These are phyloP conservation scores for Pleurotus tuber-regium DNA, from an alignment of 768 basidiomycete species.

Conservation along the genomic window DNA sequence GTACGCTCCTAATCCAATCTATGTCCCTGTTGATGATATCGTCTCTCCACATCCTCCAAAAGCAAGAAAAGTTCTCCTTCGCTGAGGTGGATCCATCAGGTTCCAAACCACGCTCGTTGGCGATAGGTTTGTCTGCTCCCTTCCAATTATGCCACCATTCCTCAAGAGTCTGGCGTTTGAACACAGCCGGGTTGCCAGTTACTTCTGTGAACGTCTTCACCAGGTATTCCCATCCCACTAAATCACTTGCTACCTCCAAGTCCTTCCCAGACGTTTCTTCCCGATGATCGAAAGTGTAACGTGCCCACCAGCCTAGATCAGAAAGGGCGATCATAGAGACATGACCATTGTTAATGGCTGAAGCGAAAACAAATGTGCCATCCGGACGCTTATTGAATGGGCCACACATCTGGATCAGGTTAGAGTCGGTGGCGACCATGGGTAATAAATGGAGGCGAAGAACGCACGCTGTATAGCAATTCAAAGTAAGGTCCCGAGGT, in stretches of 20 bases:
- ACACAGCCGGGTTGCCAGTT: conserved; percentile 32
- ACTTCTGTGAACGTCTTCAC: conserved; percentile 35
- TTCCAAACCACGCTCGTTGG: conserved; percentile 22
- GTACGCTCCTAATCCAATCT: conserved; percentile 38
- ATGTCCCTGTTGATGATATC: conserved; percentile 40
- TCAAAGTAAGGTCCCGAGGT: conserved; percentile 41
- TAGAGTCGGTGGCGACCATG: no score
- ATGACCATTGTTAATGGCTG: conserved; percentile 31
- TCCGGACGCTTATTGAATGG: conserved; percentile 34
- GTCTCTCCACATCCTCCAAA: conserved; percentile 43
- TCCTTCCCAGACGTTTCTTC: conserved; percentile 32
- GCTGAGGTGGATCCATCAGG: conserved; percentile 31
- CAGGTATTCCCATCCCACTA: conserved; percentile 34
- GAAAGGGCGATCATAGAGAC: conserved; percentile 37
- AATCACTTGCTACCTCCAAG: conserved; percentile 34
- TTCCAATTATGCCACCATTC: conserved; percentile 30
- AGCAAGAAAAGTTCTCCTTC: conserved; percentile 39
- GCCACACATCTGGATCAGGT: conserved; percentile 23
- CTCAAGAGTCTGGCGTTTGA: conserved; percentile 28
- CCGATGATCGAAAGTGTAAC: conserved; percentile 37
- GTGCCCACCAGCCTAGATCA: conserved; percentile 39
- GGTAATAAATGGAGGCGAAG: neutral
- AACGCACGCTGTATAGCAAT: conserved; percentile 35
- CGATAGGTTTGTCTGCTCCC: conserved; percentile 27
- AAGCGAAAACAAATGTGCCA: conserved; percentile 38